Base-by-base conservation (phyloP, 768 basidiomycete genomes). In the Leccinum subgranulosum region DNA sequence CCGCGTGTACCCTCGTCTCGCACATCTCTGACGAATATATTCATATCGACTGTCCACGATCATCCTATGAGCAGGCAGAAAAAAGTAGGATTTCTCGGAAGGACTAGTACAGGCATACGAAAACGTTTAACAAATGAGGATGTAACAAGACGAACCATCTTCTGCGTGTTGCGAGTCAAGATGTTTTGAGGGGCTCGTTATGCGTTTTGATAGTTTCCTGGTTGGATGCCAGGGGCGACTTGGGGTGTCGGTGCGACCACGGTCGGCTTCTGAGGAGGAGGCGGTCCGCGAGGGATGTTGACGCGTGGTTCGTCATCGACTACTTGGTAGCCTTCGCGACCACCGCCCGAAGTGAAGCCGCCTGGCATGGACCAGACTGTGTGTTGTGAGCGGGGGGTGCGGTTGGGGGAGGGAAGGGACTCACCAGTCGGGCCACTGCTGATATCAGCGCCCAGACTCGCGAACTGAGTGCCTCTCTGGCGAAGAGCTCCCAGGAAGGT, bases 281-380 rank as follows among this genome's bases (percentile, higher is more conserved):
- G 56, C 1, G 64, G 64, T 29, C 21, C 61, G 19, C 64, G 60
- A 47, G 60, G 54, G 54, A 23, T 56, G 29, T 63, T 33, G 29
- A 43, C 21, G 60, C 59, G 70, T 1, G 70, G 64, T 39, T 73
- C 69, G 61, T 85, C 82, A 36, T 84, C 85, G 11, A 87, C 78
- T 41, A 76, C 79, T 65, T 87, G 85, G 66, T 87, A 87, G 7
- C 85, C 84, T 53, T 82, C 82, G 41, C 81, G 76, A 23, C 65
- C 60, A 36, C 71, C 63, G 34, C 71, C 63, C 5, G 83, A 81
- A 1, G 84, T 84, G 62, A 87, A 85, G 1, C 85, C 85, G 14
- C 87, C 87, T 4, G 87, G 87, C 87, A 89, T 89, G 19, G 86
- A 81, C 87, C 87, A 89, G 15, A 89, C 87, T 89, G 57, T 28